These are phyloP conservation scores for Cyberlindnera sargentensis DNA, from an alignment of 805 yeast genomes.

Conservation along the genomic window DNA sequence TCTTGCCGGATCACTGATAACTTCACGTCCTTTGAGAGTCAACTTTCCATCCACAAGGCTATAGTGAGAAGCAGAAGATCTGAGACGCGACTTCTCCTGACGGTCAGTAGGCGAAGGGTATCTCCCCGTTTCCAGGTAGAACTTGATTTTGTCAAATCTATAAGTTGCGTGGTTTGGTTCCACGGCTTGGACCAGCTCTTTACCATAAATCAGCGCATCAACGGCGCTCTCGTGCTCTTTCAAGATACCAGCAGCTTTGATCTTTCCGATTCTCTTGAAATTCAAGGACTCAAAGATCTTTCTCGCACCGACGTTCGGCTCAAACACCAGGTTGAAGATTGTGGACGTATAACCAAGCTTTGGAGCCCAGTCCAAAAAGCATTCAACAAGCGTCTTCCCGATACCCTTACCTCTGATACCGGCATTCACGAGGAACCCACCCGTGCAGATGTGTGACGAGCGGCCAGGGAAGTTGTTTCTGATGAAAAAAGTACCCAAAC, in stretches of 20 bases:
- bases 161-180: constrained; percentile 39
- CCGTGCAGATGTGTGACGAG: constrained; percentile 88
- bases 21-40: constrained; percentile 73
- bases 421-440: constrained; percentile 82
- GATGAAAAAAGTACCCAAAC: constrained; percentile 80
- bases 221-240: constrained; percentile 82
- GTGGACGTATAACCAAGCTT: constrained; percentile 79
- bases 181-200: constrained; percentile 53
- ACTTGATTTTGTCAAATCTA: constrained; percentile 65
- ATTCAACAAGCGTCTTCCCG: constrained; percentile 77
- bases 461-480: constrained; percentile 92
- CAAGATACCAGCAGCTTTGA: constrained; percentile 83
- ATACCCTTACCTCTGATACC: constrained; percentile 91
- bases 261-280: constrained; percentile 71
- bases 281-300: constrained; percentile 68
- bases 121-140: constrained; percentile 73
- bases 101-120: constrained; percentile 82
- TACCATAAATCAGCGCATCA: constrained; percentile 80
- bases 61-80: constrained; percentile 78
- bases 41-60: constrained; percentile 63
- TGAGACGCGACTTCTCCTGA: constrained; percentile 78
- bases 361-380: constrained; percentile 88
- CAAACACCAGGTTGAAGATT: constrained; percentile 80
- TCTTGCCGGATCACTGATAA: constrained; percentile 65
- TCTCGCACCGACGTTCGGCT: constrained; percentile 78